Evolutionary conservation across 192 early-diverging fungal species (phyloP).

Genomic region (Backusella luteola): DNA sequence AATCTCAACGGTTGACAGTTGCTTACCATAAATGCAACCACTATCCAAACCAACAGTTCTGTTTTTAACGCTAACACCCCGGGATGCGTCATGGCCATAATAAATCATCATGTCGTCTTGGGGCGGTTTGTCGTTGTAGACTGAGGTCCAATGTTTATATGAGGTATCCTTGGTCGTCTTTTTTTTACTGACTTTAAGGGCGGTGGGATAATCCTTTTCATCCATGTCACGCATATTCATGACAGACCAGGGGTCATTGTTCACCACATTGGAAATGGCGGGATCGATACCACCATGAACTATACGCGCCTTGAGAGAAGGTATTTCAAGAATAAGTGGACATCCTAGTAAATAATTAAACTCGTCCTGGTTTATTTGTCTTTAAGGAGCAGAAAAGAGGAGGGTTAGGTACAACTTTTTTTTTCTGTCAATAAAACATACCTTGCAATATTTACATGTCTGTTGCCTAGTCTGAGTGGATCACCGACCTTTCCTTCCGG

Average conservation of each 20-base stretch:
- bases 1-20: conserved; percentile 54
- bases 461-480: conserved; percentile 22
- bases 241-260: conserved; percentile 57
- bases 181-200: conserved; percentile 40
- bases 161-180: conserved; percentile 26
- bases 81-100: conserved; percentile 71
- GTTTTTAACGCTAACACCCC: conserved; percentile 50
- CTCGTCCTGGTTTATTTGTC: conserved; percentile 37
- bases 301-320: conserved; percentile 47
- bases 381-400: not conserved
- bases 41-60: conserved; percentile 66
- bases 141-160: conserved; percentile 19
- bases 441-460: conserved; percentile 39
- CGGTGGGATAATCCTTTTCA: conserved; percentile 35
- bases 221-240: conserved; percentile 61
- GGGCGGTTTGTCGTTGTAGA: not conserved
- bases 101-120: conserved; percentile 34
- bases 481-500: conserved; percentile 35
- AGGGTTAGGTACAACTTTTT: not conserved
- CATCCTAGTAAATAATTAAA: conserved; percentile 53
- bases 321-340: conserved; percentile 51
- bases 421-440: conserved; percentile 5
- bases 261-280: conserved; percentile 30
- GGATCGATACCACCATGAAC: conserved; percentile 71
- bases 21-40: conserved; percentile 65